Evolutionary conservation across 495 filamentous ascomycete genomes (phyloP).

Genomic region (Neurospora hispaniola): DNA sequence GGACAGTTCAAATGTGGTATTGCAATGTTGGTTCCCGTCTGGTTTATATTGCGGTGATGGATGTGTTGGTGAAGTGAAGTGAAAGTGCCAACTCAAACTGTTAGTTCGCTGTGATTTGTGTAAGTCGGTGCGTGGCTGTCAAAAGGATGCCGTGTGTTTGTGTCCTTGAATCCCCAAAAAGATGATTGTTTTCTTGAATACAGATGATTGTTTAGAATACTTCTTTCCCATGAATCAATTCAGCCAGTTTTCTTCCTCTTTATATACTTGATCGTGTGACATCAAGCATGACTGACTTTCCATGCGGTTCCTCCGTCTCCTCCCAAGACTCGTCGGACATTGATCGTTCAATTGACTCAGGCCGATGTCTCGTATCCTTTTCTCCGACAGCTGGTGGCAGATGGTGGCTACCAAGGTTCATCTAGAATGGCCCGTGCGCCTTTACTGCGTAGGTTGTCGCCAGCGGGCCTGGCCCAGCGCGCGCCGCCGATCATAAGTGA

Average conservation of each 20-base stretch:
- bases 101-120: background rate
- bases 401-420: background rate
- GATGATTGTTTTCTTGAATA: background rate
- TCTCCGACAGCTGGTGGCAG: background rate
- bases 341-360: constrained; percentile 11
- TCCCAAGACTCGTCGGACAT: background rate
- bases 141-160: background rate
- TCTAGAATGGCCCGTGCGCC: background rate
- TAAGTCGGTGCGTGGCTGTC: background rate
- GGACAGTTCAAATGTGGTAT: background rate
- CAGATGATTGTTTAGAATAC: background rate
- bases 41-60: background rate
- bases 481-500: background rate
- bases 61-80: background rate
- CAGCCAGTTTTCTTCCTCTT: background rate
- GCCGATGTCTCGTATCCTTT: constrained; percentile 2
- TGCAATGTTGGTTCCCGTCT: background rate
- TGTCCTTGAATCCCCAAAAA: background rate
- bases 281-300: background rate
- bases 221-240: background rate
- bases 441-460: background rate
- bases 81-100: background rate
- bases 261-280: background rate
- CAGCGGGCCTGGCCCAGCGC: background rate
- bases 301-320: background rate